Evolutionary conservation across 75 land plant species (phyloP).

Genomic region (Selaginella tamariscina): DNA sequence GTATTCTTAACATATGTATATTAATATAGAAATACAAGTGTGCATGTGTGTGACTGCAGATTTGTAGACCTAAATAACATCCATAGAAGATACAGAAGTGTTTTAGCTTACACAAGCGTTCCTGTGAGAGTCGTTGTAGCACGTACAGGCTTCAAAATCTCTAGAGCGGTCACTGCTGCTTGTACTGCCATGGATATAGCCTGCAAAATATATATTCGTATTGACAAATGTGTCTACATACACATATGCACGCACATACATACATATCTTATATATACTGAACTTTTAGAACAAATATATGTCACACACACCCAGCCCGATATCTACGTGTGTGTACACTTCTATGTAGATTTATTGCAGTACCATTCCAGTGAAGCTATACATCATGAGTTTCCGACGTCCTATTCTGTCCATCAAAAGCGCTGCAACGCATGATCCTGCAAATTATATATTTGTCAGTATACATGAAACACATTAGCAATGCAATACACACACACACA

Average conservation of each 20-base stretch:
- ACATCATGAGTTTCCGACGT: conserved; percentile 56
- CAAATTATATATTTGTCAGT: neutral
- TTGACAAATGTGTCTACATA: too few relatives aligned
- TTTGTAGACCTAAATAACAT: neutral
- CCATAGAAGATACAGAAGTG: neutral
- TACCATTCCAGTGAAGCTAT: conserved; percentile 88
- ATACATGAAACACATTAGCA: neutral
- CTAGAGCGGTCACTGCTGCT: conserved; percentile 15
- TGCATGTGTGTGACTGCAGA: neutral
- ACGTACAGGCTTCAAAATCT: neutral
- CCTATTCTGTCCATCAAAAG: conserved; percentile 77
- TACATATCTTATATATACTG: neutral
- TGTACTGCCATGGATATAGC: conserved; percentile 30
- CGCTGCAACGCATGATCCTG: conserved; percentile 68
- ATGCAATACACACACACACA: too few relatives aligned
- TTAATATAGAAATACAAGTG: neutral
- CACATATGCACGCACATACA: too few relatives aligned
- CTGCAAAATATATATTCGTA: conserved; percentile 11
- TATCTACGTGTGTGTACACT: neutral
- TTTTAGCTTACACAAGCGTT: conserved; percentile 23
- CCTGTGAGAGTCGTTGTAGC: conserved; percentile 20
- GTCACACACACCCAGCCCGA: neutral
- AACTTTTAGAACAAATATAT: neutral
- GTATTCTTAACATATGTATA: neutral
- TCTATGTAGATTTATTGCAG: too few relatives aligned